Evolutionary conservation across 1,284 basidiomycete species (phyloP), one percentile per base, ranked within the genome.

Genomic region (Moniliophthora roreri): DNA sequence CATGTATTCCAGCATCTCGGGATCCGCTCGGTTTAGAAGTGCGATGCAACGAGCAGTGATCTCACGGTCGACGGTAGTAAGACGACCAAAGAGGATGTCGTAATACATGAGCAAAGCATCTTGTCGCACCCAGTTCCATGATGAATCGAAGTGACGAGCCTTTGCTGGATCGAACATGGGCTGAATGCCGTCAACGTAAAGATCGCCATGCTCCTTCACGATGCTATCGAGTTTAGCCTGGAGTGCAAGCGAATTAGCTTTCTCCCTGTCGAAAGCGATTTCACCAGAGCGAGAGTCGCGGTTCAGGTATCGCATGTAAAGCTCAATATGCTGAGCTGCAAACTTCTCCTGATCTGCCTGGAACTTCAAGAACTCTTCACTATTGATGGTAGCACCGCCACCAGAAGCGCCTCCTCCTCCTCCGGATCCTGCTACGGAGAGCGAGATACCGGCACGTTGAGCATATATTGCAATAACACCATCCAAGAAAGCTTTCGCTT

Each of bases 51-150:
- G 90, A 62, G 93, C 93, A n/a, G 95, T 97, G 72, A 97, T 94
- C 69, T 95, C 93, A 53, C 89, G 86, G 62, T 97, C 95, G 62
- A 97, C 91, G 26, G 93, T 93, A 28, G 89, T 95, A 56, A 97
- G 83, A 44, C 90, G 87, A 45, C 96, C 96, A 63, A 95, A 95
- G 66, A 98, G 93, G 70, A 98, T 96, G 68, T 98, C 95, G 74
- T 95, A 98, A 76, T 89, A 98, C 90, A 98, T 93, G 56, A 92
- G 78, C 38, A 98, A 79, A 23, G 95, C 93, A 60, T 96, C 94
- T 74, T 98, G 95, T 61, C 96, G 88, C 49, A 92, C 95, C 97
- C 96, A 99, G 71, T 99, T 99, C 96, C 96, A 99, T 10, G 90
- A 94, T 9, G 95, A 98, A 69, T 98, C 95, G 77, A 99, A 99